Conservation (phyloP, 306 rosid species). For the Cucumis melo region DNA sequence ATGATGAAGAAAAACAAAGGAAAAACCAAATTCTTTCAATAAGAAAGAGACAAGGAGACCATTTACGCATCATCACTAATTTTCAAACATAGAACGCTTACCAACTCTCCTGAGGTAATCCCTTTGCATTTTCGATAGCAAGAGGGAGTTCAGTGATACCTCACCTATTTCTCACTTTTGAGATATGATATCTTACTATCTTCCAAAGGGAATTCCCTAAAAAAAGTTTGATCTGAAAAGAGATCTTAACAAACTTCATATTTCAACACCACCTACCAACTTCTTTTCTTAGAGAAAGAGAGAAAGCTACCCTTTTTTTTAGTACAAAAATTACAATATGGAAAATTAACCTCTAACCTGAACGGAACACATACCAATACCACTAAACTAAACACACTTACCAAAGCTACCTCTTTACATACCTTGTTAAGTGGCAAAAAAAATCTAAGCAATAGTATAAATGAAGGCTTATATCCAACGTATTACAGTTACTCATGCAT, state of each 20-base stretch:
- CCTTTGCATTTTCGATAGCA: neutral
- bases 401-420: no score
- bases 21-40: neutral
- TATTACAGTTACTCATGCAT: neutral
- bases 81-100: neutral
- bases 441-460: neutral
- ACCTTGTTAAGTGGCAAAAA: neutral
- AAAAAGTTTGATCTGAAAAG: neutral
- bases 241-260: neutral
- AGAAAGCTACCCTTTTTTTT: neutral
- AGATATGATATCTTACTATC: neutral
- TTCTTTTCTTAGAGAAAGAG: neutral
- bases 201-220: neutral
- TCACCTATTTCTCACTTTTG: neutral
- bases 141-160: neutral
- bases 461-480: neutral
- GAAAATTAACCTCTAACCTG: no score
- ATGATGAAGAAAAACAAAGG: neutral
- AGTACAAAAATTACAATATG: no score
- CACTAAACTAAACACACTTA: no score
- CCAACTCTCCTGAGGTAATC: neutral
- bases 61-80: neutral
- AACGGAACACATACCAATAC: no score
- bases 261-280: neutral
- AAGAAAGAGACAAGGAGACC: neutral